Percentiles rank a stretch among this genome's conserved stretches.
Conservation (phyloP, 1,284 basidiomycete genomes). For the Moesziomyces sp. region DNA sequence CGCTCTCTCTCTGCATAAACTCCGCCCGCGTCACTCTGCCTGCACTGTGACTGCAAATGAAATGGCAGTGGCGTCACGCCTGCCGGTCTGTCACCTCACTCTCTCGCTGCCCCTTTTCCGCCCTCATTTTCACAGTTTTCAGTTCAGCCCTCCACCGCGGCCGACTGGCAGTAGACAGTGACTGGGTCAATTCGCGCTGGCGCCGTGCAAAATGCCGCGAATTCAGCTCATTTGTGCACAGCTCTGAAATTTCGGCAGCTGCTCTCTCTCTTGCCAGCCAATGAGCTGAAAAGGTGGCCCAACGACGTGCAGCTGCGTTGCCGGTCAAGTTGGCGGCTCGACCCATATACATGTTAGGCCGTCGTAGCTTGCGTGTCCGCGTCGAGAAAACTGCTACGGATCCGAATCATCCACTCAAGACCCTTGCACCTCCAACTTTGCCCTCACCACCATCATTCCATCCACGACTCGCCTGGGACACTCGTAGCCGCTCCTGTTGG, state of each 20-base stretch:
- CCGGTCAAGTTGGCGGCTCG: not conserved
- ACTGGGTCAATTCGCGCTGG: no score
- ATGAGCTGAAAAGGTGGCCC: not conserved
- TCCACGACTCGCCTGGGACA: not conserved
- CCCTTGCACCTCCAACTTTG: not conserved
- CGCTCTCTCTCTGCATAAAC: not conserved
- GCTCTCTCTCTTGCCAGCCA: not conserved
- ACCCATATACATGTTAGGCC: not conserved
- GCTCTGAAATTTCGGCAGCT: not conserved
- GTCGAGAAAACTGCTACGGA: not conserved
- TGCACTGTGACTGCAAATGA: not conserved
- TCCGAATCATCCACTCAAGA: not conserved
- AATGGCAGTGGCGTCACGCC: not conserved
- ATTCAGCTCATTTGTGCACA: not conserved
- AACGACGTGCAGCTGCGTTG: not conserved
- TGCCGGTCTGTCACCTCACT: no score
- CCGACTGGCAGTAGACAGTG: no score
- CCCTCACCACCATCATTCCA: not conserved
- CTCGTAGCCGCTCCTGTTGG: not conserved
- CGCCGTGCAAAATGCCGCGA: slow-evolving; percentile 8
- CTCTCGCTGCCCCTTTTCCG: not conserved
- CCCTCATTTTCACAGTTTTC: no score
- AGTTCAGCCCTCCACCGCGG: no score
- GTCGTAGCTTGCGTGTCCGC: no score
- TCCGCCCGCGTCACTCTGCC: slow-evolving; percentile 1